phyloP scores from a whole-genome alignment of 768 basidiomycete genomes.

The Erythrobasidium yunnanense region DNA sequence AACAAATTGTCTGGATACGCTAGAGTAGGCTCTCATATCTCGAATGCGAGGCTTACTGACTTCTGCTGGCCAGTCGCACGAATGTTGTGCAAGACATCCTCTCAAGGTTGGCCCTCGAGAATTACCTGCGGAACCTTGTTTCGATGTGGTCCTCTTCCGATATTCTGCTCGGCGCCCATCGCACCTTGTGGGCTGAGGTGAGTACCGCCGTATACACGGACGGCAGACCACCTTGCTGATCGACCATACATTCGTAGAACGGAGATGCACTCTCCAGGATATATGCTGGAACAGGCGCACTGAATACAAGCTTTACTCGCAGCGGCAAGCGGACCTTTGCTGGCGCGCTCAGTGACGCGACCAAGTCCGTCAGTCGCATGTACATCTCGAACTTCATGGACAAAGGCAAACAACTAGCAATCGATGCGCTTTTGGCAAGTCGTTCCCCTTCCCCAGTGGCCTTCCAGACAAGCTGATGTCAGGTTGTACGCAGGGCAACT shows the following conservation, averaged over 20 bases:
- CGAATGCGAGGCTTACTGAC: neutral
- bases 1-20: conserved; percentile 85
- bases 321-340: conserved; percentile 85
- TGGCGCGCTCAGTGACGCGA: conserved; percentile 89
- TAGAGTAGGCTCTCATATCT: neutral
- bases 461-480: neutral
- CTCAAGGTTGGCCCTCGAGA: conserved; percentile 66
- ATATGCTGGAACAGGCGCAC: conserved; percentile 67
- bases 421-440: conserved; percentile 84
- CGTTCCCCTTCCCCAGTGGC: neutral
- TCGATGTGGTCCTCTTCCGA: conserved; percentile 57
- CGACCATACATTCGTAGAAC: no score
- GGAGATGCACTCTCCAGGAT: conserved; percentile 85
- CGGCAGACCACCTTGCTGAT: no score
- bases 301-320: conserved; percentile 92
- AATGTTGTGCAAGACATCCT: conserved; percentile 95
- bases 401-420: conserved; percentile 81
- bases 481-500: conserved; percentile 60
- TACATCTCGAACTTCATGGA: conserved; percentile 99
- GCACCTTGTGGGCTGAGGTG: conserved; percentile 81
- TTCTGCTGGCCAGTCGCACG: conserved; percentile 53
- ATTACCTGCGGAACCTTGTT: conserved; percentile 67
- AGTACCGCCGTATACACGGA: conserved; percentile 32
- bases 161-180: conserved; percentile 68
- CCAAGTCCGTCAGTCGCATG: conserved; percentile 67